Conservation (phyloP, 352 stramenopile species). For the Phytophthora sojae region DNA sequence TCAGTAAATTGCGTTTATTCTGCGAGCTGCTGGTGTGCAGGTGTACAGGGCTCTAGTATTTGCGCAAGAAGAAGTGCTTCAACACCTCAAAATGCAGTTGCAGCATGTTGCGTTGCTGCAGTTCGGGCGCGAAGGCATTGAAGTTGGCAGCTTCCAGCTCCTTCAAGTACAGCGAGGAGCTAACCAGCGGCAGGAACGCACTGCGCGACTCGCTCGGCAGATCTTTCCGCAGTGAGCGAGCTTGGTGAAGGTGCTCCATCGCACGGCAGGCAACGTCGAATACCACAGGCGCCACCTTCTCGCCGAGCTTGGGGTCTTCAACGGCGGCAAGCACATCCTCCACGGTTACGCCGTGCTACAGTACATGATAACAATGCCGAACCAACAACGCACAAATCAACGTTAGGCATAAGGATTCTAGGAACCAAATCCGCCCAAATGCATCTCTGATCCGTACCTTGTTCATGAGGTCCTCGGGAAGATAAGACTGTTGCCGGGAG, state of each 20-base stretch:
- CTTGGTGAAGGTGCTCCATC: constrained; percentile 83
- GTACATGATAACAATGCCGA: not conserved
- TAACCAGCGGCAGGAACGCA: constrained; percentile 79
- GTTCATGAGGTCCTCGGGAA: constrained; percentile 83
- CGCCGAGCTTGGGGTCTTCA: constrained; percentile 65
- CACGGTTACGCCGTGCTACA: constrained; percentile 55
- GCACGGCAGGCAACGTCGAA: constrained; percentile 90
- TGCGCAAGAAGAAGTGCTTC: constrained; percentile 83
- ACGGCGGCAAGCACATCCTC: constrained; percentile 68
- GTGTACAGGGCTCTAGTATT: constrained; percentile 59
- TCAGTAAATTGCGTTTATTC: constrained; percentile 29
- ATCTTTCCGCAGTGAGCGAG: constrained; percentile 61
- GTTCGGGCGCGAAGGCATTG: constrained; percentile 72
- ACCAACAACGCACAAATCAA: constrained; percentile 28
- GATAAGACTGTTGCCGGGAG: constrained; percentile 72
- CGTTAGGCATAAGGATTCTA: constrained; percentile 30
- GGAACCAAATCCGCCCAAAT: constrained; percentile 22
- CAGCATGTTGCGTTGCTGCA: constrained; percentile 65
- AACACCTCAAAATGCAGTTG: constrained; percentile 74
- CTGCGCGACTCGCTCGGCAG: constrained; percentile 60
- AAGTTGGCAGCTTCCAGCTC: constrained; percentile 80
- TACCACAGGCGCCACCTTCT: constrained; percentile 81
- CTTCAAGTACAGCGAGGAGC: constrained; percentile 66
- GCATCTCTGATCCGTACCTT: constrained; percentile 53
- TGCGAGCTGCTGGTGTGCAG: constrained; percentile 18